phyloP scores from a whole-genome alignment of 768 basidiomycete species.

The Hypholoma sublateritium region DNA sequence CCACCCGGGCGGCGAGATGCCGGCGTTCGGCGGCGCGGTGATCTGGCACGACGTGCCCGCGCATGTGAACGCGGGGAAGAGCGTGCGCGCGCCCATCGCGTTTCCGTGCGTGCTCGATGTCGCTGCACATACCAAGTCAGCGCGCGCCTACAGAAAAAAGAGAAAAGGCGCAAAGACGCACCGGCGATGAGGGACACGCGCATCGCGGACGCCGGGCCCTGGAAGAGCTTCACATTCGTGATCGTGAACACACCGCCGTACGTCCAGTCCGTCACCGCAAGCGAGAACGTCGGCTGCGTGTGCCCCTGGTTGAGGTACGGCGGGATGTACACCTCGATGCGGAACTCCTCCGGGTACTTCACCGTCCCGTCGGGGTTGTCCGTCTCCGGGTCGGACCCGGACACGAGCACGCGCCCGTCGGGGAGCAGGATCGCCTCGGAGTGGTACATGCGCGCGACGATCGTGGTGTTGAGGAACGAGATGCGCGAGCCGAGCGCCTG shows the following conservation, averaged over 20 bases:
- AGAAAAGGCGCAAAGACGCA: slow-evolving; percentile 25
- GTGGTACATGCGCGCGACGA: slow-evolving; percentile 76
- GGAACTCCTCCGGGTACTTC: slow-evolving; percentile 74
- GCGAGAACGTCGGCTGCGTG: slow-evolving; percentile 60
- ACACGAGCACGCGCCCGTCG: slow-evolving; percentile 73
- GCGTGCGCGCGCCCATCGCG: slow-evolving; percentile 66
- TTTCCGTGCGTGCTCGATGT: slow-evolving; percentile 80
- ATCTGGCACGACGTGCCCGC: slow-evolving; percentile 68
- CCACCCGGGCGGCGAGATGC: slow-evolving; percentile 75
- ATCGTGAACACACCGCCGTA: slow-evolving; percentile 58
- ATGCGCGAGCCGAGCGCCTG: slow-evolving; percentile 59
- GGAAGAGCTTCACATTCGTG: slow-evolving; percentile 42
- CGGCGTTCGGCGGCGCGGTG: slow-evolving; percentile 69
- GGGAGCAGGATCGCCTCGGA: slow-evolving; percentile 74
- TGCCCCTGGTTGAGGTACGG: slow-evolving; percentile 74
- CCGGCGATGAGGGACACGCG: slow-evolving; percentile 66
- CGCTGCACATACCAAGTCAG: slow-evolving; percentile 34
- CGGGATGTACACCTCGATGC: slow-evolving; percentile 78
- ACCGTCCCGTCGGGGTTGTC: slow-evolving; percentile 35
- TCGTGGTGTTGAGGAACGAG: slow-evolving; percentile 66
- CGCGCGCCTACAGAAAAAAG: slow-evolving; percentile 5
- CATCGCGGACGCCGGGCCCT: slow-evolving; percentile 44
- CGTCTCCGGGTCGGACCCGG: slow-evolving; percentile 74
- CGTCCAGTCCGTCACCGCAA: slow-evolving; percentile 61
- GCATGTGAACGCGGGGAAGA: slow-evolving; percentile 75